Conservation (phyloP, 83 land plant species). For the Picea abies region DNA sequence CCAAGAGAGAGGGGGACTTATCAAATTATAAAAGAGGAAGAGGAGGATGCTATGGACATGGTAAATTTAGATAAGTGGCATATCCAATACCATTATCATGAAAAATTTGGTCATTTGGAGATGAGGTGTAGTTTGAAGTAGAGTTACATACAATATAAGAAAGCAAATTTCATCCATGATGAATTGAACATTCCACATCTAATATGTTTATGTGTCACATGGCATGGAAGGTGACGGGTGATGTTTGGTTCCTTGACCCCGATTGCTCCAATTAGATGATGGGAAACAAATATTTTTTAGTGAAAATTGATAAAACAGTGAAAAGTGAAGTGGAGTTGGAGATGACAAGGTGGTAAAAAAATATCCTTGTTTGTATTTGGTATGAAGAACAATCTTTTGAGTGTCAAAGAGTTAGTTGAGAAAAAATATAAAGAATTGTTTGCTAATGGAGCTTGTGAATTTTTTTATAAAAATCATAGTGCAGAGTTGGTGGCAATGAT, state of each 20-base stretch:
- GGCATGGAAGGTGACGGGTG: neutral
- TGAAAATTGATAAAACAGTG: too few species aligned
- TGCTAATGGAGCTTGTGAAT: neutral
- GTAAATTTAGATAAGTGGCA: neutral
- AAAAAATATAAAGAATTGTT: neutral
- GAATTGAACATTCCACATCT: neutral
- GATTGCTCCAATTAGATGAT: neutral
- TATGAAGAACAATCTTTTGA: neutral
- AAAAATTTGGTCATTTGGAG: neutral
- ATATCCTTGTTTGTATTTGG: neutral
- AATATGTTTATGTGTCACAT: neutral
- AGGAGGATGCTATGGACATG: neutral
- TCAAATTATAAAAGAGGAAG: neutral
- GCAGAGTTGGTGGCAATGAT: neutral
- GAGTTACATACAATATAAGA: neutral
- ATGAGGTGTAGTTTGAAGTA: too few species aligned
- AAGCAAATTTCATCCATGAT: neutral
- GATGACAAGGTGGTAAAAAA: neutral
- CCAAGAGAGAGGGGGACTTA: neutral
- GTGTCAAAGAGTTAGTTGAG: neutral
- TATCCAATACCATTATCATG: neutral
- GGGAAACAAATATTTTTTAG: neutral
- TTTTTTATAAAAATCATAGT: neutral
- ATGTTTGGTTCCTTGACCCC: neutral
- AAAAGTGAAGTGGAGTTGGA: neutral